Evolutionary conservation across 2,329 filamentous ascomycete genomes (phyloP).

Genomic region (Metarhizium album): DNA sequence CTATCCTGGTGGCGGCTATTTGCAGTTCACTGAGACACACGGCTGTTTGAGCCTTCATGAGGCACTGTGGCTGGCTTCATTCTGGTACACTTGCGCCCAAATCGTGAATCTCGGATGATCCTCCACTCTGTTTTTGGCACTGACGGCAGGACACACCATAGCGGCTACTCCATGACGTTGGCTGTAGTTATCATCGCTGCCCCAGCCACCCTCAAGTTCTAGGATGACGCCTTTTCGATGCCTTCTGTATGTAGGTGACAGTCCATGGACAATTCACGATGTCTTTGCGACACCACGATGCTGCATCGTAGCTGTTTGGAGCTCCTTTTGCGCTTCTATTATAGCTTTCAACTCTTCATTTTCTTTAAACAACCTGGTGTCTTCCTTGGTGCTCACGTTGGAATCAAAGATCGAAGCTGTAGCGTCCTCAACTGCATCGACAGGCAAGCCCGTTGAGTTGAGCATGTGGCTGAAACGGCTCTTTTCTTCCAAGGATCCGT

Average conservation of each 20-base stretch:
- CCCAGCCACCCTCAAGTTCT: background rate
- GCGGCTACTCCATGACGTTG: background rate
- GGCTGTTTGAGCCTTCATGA: background rate
- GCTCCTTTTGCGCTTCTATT: conserved; percentile 29
- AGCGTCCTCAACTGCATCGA: conserved; percentile 30
- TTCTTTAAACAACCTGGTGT: conserved; percentile 21
- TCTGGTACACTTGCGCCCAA: background rate
- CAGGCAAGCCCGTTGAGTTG: conserved; percentile 35
- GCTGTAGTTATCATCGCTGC: no score
- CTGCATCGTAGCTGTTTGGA: conserved; percentile 13
- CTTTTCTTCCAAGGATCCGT: conserved; percentile 26
- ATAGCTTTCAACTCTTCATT: conserved; percentile 34
- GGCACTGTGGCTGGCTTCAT: background rate
- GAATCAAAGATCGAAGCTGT: conserved; percentile 6
- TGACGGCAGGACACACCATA: background rate
- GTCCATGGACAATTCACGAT: background rate
- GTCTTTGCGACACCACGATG: background rate
- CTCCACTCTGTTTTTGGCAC: background rate
- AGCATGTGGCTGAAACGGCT: conserved; percentile 36
- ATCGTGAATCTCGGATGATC: background rate
- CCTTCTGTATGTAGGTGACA: background rate
- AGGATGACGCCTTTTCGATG: background rate
- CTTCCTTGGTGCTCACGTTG: conserved; percentile 5
- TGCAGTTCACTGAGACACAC: background rate
- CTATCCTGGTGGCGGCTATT: background rate